Percentiles rank a stretch among this genome's conserved stretches.
These are phyloP conservation scores for Cynara cardunculus DNA, from an alignment of 129 eudicot species.

Conservation along the genomic window DNA sequence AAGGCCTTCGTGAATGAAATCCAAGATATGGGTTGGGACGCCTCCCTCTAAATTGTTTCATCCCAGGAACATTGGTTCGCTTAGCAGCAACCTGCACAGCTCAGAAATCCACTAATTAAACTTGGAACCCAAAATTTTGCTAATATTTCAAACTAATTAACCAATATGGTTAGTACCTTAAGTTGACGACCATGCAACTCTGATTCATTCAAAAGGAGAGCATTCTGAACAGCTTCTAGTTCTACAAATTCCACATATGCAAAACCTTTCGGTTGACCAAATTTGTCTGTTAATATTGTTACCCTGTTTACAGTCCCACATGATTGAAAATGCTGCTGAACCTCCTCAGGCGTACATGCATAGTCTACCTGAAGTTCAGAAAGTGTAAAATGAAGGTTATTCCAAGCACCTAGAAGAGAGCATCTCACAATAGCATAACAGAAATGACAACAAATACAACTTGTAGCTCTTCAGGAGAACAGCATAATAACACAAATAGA, in stretches of 20 bases:
- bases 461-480: not conserved
- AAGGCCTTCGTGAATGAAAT: constrained; percentile 59
- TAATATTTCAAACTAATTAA: constrained; percentile 7
- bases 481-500: not conserved
- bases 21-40: constrained; percentile 66
- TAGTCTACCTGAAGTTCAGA: constrained; percentile 70
- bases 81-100: constrained; percentile 59
- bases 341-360: constrained; percentile 95
- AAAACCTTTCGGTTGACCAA: constrained; percentile 92
- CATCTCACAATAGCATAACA: not conserved
- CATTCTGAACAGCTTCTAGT: constrained; percentile 76
- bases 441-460: not conserved
- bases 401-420: not conserved
- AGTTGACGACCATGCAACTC: constrained; percentile 94
- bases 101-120: constrained; percentile 10
- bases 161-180: constrained; percentile 48
- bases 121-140: not conserved
- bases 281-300: constrained; percentile 84
- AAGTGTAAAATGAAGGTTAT: not conserved
- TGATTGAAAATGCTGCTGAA: constrained; percentile 85
- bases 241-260: constrained; percentile 87
- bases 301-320: constrained; percentile 90
- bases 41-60: constrained; percentile 65
- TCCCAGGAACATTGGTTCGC: constrained; percentile 68
- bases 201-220: constrained; percentile 67